Conservation (phyloP, 2,329 filamentous ascomycete genomes). For the Leptographium wingfieldii region DNA sequence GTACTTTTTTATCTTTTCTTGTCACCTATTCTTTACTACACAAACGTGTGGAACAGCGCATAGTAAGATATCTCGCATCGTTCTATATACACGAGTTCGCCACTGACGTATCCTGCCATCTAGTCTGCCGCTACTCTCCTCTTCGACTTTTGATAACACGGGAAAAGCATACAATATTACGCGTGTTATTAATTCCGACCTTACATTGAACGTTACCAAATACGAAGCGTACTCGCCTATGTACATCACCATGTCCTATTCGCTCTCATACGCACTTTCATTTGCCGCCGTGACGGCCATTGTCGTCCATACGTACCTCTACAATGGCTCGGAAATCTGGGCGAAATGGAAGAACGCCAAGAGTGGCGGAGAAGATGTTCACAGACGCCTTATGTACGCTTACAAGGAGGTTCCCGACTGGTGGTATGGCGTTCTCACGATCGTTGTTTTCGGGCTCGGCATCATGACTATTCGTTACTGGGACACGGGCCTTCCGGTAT, state of each 20-base stretch:
- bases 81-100: background rate
- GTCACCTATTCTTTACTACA: slow-evolving; percentile 45
- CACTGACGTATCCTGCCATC: background rate
- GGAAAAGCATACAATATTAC: slow-evolving; percentile 35
- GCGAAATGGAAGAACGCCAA: slow-evolving; percentile 26
- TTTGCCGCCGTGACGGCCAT: slow-evolving; percentile 42
- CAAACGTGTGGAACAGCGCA: slow-evolving; percentile 42
- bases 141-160: slow-evolving; percentile 37
- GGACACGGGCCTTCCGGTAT: slow-evolving; percentile 18
- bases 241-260: slow-evolving; percentile 36
- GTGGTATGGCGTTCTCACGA: slow-evolving; percentile 20
- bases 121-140: slow-evolving; percentile 37
- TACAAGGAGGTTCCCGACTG: slow-evolving; percentile 34
- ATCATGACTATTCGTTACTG: slow-evolving; percentile 19
- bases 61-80: slow-evolving; percentile 14
- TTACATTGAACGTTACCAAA: slow-evolving; percentile 31
- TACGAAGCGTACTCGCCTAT: slow-evolving; percentile 40
- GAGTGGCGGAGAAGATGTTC: slow-evolving; percentile 22
- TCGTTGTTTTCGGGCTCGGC: slow-evolving; percentile 17
- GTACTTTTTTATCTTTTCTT: slow-evolving; percentile 43
- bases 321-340: slow-evolving; percentile 40
- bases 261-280: slow-evolving; percentile 41
- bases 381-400: slow-evolving; percentile 31
- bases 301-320: slow-evolving; percentile 36
- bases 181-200: slow-evolving; percentile 27